Base-by-base conservation (phyloP, 2,329 filamentous ascomycete species). In the Fusarium udum region DNA sequence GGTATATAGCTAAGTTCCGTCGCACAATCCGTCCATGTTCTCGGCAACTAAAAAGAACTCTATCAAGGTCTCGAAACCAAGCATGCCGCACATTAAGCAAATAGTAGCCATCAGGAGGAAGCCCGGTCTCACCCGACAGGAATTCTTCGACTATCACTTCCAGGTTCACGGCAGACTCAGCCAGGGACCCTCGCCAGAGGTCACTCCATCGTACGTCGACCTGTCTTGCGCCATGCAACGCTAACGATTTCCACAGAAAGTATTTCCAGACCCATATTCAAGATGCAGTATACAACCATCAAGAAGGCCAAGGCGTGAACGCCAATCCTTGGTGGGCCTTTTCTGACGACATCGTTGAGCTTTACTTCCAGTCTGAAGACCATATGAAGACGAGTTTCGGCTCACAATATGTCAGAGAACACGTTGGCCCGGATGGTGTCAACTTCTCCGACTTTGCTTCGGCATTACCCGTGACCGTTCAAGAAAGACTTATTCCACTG, bases 111-210 rank as follows among this genome's bases (percentile, higher is more conserved):
- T 59, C 3, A 36, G 42, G 20, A 26, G 56, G 8, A 51, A 31
- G 12, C 32, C 56, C 14, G 42, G 56, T 20, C 32, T 59, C 1
- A 51, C 56, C 4, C 20, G 42, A 31, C 31, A 59, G 34, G 56
- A 59, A 12, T 59, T 59, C 15, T 59, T 59, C 20, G 56, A 51
- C 42, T 59, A 59, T 3, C 42, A 59, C 32, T 59, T 59, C 32
- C 56, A 59, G 28, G 42, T 59, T 1, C 32, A 59, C n/a, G 56
- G 56, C 42, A 51, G 8, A 18, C 20, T 59, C 14, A 59, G 42
- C 6, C 42, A 36, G 13, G 56, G 14, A 2, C 56, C 56, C 4
- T 49, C 56, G 4, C 56, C 20, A 14, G 32, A n/a, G 4, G 15
- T 26, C 8, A 59, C 31, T 4, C 32, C 56, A 18, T 59, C 15